Conservation (phyloP, 2,329 filamentous ascomycete species). For the Alternaria arborescens region DNA sequence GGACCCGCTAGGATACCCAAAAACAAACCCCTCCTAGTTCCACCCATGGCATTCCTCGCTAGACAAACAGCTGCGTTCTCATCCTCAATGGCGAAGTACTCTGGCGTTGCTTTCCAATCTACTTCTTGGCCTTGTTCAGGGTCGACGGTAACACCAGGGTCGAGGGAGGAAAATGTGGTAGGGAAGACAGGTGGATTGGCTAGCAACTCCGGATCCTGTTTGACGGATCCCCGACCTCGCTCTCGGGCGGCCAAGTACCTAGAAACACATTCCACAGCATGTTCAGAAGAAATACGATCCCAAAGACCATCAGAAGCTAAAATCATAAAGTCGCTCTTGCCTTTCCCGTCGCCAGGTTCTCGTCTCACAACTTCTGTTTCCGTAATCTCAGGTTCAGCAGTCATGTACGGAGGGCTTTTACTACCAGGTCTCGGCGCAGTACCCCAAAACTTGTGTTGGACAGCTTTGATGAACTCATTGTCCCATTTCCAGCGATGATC, state of each 20-base stretch:
- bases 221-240: slow-evolving; percentile 31
- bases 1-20: slow-evolving; percentile 49
- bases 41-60: slow-evolving; percentile 62
- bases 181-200: slow-evolving; percentile 19
- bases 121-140: slow-evolving; percentile 47
- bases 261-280: slow-evolving; percentile 66
- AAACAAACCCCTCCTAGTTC: slow-evolving; percentile 54
- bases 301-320: slow-evolving; percentile 74
- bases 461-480: slow-evolving; percentile 56
- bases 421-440: slow-evolving; percentile 56
- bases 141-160: slow-evolving; percentile 48
- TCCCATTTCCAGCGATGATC: slow-evolving; percentile 75
- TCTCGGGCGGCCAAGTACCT: slow-evolving; percentile 61
- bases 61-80: slow-evolving; percentile 63
- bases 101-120: slow-evolving; percentile 53
- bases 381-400: slow-evolving; percentile 70
- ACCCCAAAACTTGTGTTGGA: slow-evolving; percentile 61
- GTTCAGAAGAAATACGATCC: slow-evolving; percentile 65
- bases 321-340: slow-evolving; percentile 65
- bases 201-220: slow-evolving; percentile 24
- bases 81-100: slow-evolving; percentile 61
- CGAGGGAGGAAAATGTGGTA: slow-evolving; percentile 16
- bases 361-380: slow-evolving; percentile 61
- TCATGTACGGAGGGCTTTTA: slow-evolving; percentile 71
- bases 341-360: slow-evolving; percentile 14